phyloP scores from a whole-genome alignment of 2,329 filamentous ascomycete species.

The Cercospora citrullina region DNA sequence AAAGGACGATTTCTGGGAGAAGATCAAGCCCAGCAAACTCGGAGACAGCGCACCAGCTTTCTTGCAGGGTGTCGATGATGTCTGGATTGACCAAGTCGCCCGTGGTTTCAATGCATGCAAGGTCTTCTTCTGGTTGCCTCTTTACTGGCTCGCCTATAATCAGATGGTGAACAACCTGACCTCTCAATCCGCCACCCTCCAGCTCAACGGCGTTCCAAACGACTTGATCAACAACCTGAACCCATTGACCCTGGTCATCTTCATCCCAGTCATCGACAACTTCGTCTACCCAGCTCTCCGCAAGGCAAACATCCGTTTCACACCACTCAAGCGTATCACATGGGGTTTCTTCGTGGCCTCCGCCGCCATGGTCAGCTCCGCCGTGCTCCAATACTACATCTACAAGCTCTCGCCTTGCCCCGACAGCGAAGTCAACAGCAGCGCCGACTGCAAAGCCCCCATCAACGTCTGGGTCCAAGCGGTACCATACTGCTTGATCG shows the following conservation, averaged over 20 bases:
- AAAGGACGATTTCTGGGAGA: slow-evolving; percentile 60
- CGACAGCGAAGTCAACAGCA: slow-evolving; percentile 21
- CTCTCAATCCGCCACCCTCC: slow-evolving; percentile 47
- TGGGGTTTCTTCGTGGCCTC: slow-evolving; percentile 56
- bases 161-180: slow-evolving; percentile 53
- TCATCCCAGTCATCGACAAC: slow-evolving; percentile 49
- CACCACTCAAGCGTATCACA: slow-evolving; percentile 56
- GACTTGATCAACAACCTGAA: slow-evolving; percentile 47
- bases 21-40: slow-evolving; percentile 66
- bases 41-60: slow-evolving; percentile 60
- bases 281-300: slow-evolving; percentile 50
- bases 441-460: slow-evolving; percentile 37
- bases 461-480: slow-evolving; percentile 49
- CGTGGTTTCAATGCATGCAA: slow-evolving; percentile 66
- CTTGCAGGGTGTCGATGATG: slow-evolving; percentile 77
- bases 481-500: slow-evolving; percentile 48
- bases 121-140: slow-evolving; percentile 59
- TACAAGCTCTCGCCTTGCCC: slow-evolving; percentile 45
- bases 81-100: slow-evolving; percentile 75
- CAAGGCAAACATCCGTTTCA: slow-evolving; percentile 44
- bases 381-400: slow-evolving; percentile 57
- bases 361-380: slow-evolving; percentile 56
- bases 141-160: slow-evolving; percentile 63
- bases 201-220: slow-evolving; percentile 50
- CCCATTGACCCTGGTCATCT: slow-evolving; percentile 40